Evolutionary conservation across 805 yeast genomes (phyloP).

Genomic region (Candida orba): DNA sequence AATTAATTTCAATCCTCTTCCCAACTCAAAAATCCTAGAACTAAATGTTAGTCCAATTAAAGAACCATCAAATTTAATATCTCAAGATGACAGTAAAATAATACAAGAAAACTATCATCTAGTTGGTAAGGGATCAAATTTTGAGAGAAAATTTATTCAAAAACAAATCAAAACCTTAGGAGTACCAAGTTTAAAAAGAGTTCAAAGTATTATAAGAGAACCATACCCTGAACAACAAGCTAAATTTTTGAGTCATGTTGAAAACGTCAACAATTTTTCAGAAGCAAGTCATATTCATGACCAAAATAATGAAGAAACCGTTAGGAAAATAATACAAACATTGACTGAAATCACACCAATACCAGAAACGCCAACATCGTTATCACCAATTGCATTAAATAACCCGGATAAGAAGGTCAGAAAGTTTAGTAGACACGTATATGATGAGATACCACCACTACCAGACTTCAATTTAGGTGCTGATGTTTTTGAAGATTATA

Average conservation of each 20-base stretch:
- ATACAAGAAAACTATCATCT: constrained; percentile 9
- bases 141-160: constrained; percentile 22
- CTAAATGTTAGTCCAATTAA: neutral
- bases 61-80: neutral
- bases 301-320: constrained; percentile 14
- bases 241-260: constrained; percentile 3
- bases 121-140: constrained; percentile 26
- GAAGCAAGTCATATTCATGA: constrained; percentile 9
- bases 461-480: constrained; percentile 26
- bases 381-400: constrained; percentile 10
- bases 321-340: constrained; percentile 18
- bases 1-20: neutral
- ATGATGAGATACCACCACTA: constrained; percentile 29
- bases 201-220: constrained; percentile 10
- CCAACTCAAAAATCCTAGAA: neutral
- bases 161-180: constrained; percentile 25
- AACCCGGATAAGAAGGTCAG: neutral
- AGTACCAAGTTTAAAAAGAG: constrained; percentile 21
- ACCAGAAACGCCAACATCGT: constrained; percentile 9
- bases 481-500: constrained; percentile 24
- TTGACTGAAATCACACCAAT: constrained; percentile 21
- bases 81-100: constrained; percentile 2
- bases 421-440: constrained; percentile 15
- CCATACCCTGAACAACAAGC: constrained; percentile 16
- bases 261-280: constrained; percentile 1